phyloP scores from a whole-genome alignment of 169 alveolate species.

The Perkinsus olseni region DNA sequence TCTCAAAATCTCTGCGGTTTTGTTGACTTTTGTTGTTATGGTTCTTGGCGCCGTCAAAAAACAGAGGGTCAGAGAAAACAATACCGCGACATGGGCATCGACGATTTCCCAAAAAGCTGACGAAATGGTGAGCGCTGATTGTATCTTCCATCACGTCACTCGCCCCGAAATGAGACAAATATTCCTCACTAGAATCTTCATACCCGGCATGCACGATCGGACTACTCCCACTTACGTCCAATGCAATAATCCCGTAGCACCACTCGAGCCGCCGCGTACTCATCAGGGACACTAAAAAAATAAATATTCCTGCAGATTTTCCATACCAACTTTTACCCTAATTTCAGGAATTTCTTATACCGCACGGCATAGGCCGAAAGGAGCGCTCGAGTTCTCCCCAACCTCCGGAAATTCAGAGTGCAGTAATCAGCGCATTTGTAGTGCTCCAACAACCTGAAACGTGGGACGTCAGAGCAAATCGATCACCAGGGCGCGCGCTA shows the following conservation, averaged over 20 bases:
- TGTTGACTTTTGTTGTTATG: no score
- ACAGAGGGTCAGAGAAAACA: no score
- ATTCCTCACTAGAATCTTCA: no score
- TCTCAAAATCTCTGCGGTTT: no score
- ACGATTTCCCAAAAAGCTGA: no score
- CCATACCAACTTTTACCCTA: not conserved
- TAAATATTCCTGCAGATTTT: no score
- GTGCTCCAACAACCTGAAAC: not conserved
- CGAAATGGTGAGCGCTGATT: no score
- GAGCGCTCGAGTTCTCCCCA: not conserved
- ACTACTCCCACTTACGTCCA: not conserved
- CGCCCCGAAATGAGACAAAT: no score
- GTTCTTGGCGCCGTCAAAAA: no score
- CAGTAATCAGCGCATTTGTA: not conserved
- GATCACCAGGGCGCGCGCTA: not conserved
- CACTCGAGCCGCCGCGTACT: not conserved
- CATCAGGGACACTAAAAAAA: not conserved
- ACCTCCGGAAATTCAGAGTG: not conserved
- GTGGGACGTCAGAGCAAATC: not conserved
- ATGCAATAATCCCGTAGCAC: not conserved
- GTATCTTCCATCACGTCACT: no score
- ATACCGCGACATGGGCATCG: no score
- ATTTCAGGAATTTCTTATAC: not conserved
- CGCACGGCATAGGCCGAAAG: not conserved
- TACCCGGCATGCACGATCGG: no score